Conservation (phyloP, 768 basidiomycete genomes). For the Collybia nuda region DNA sequence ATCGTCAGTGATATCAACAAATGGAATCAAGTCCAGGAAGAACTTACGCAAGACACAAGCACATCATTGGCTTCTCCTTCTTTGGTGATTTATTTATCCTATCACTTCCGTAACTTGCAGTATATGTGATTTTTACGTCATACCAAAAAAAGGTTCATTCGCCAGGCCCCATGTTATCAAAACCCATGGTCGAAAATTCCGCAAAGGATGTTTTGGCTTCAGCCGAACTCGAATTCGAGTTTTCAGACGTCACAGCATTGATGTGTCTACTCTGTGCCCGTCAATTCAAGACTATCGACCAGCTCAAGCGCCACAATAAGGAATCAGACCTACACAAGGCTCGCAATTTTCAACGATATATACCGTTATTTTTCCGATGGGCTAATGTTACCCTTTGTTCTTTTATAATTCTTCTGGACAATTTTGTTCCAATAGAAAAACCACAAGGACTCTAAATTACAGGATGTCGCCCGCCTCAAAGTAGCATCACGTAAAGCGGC, state of each 20-base stretch:
- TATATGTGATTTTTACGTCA: constrained; percentile 24
- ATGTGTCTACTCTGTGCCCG: constrained; percentile 91
- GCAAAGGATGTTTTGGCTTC: constrained; percentile 27
- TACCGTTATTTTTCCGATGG: constrained; percentile 19
- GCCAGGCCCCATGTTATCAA: constrained; percentile 14
- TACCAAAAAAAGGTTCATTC: constrained; percentile 24
- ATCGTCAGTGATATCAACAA: constrained; percentile 90
- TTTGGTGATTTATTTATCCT: constrained; percentile 34
- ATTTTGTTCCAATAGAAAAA: constrained; percentile 64
- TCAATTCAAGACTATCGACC: constrained; percentile 87
- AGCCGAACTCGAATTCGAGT: constrained; percentile 72
- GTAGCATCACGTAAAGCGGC: constrained; percentile 42
- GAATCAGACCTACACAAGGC: constrained; percentile 97
- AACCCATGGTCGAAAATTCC: constrained; percentile 14
- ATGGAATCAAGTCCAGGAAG: constrained; percentile 96
- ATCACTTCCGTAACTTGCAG: constrained; percentile 18
- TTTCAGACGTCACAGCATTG: constrained; percentile 70
- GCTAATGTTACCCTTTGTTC: constrained; percentile 30
- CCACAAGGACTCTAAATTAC: constrained; percentile 66
- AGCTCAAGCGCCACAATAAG: constrained; percentile 86
- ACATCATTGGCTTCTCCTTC: constrained; percentile 19
- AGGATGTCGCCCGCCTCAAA: constrained; percentile 76
- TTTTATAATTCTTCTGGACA: constrained; percentile 1
- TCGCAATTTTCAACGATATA: constrained; percentile 42
- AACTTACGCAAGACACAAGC: constrained; percentile 55